Evolutionary conservation across 2,329 filamentous ascomycete species (phyloP).

Genomic region (Acrodontium crateriforme): DNA sequence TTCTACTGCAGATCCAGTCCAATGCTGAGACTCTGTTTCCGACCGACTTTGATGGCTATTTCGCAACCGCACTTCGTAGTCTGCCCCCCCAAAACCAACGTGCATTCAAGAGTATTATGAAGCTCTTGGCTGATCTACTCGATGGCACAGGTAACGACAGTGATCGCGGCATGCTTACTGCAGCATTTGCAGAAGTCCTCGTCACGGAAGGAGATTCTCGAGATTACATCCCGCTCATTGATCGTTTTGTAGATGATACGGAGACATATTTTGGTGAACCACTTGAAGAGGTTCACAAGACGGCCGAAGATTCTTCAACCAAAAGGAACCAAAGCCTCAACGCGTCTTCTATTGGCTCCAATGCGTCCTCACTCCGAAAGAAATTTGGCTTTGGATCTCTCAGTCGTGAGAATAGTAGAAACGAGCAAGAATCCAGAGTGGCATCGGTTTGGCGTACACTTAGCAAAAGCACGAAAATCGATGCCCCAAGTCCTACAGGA

Average conservation of each 20-base stretch:
- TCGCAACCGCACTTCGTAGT: constrained; percentile 37
- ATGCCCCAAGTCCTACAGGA: constrained; percentile 44
- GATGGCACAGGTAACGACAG: constrained; percentile 85
- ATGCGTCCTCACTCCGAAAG: constrained; percentile 69
- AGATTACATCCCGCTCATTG: constrained; percentile 75
- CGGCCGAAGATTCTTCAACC: constrained; percentile 9
- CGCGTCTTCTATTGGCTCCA: constrained; percentile 67
- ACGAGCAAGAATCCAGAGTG: constrained; percentile 52
- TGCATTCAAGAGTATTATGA: constrained; percentile 72
- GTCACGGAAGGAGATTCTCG: constrained; percentile 64
- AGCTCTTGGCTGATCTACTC: constrained; percentile 71
- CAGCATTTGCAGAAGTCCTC: constrained; percentile 77
- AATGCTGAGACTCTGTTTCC: constrained; percentile 48
- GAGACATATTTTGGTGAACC: constrained; percentile 72
- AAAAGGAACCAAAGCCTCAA: constrained; percentile 47
- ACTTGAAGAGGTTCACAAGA: constrained; percentile 12
- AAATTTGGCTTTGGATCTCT: constrained; percentile 67
- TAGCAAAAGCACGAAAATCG: constrained; percentile 59
- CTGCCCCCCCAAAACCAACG: constrained; percentile 49
- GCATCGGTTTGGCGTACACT: constrained; percentile 75
- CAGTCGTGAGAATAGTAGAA: constrained; percentile 66
- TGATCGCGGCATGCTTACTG: constrained; percentile 74
- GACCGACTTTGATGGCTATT: constrained; percentile 53
- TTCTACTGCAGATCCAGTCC: constrained; percentile 61
- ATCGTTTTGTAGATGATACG: constrained; percentile 78